Conservation (phyloP, 1,284 basidiomycete genomes). For the Spongiforma sp. region DNA sequence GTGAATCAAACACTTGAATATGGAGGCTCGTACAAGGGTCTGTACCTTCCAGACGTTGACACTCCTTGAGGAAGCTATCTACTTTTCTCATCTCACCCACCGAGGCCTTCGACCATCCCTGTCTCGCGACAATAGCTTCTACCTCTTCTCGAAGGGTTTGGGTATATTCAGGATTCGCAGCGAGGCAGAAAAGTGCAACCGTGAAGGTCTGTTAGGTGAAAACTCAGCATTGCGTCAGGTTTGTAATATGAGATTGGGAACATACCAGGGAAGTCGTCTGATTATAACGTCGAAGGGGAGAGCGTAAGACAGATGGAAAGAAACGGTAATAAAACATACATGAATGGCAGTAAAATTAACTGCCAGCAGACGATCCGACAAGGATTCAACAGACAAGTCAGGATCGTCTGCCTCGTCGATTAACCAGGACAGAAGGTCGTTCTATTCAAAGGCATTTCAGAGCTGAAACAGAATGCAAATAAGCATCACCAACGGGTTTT, state of each 20-base stretch:
- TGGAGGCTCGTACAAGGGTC: slow-evolving; percentile 27
- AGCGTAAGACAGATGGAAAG: background rate
- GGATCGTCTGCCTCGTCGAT: slow-evolving; percentile 41
- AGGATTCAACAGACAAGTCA: slow-evolving; percentile 29
- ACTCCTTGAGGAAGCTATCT: slow-evolving; percentile 54
- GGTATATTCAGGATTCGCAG: slow-evolving; percentile 43
- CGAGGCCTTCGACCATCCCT: slow-evolving; percentile 49
- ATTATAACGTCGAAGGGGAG: background rate
- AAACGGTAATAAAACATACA: background rate
- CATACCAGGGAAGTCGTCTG: slow-evolving; percentile 17
- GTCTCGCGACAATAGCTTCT: slow-evolving; percentile 44
- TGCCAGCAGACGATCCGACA: slow-evolving; percentile 40
- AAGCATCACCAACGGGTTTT: slow-evolving; percentile 39
- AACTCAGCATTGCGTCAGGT: background rate
- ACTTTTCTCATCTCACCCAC: slow-evolving; percentile 46
- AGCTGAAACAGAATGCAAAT: background rate
- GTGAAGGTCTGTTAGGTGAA: slow-evolving; percentile 32
- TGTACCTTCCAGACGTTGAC: slow-evolving; percentile 39
- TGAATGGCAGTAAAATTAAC: slow-evolving; percentile 49
- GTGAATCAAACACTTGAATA: slow-evolving; percentile 15
- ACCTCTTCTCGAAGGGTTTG: no score
- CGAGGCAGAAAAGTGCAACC: slow-evolving; percentile 42
- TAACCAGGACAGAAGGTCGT: slow-evolving; percentile 45
- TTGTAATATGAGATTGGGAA: background rate
- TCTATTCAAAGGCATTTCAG: background rate